phyloP scores from a whole-genome alignment of 495 filamentous ascomycete genomes.

The Glonium stellatum region DNA sequence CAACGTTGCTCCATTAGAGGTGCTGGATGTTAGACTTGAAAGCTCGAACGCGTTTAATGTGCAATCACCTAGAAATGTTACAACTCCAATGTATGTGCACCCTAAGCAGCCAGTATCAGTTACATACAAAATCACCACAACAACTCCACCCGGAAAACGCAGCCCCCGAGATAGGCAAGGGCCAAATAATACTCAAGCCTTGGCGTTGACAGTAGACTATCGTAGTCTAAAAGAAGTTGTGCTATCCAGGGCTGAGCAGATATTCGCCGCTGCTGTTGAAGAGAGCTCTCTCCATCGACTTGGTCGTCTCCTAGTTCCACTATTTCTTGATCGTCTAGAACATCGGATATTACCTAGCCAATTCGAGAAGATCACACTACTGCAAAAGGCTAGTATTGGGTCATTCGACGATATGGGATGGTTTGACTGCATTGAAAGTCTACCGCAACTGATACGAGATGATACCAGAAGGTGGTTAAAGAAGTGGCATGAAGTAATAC shows the following conservation, averaged over 20 bases:
- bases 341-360: constrained; percentile 20
- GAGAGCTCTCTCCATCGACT: constrained; percentile 42
- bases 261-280: constrained; percentile 41
- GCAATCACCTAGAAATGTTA: constrained; percentile 46
- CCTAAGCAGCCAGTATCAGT: constrained; percentile 73
- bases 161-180: not conserved
- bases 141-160: constrained; percentile 5
- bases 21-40: constrained; percentile 63
- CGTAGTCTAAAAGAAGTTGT: constrained; percentile 65
- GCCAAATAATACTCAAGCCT: constrained; percentile 34
- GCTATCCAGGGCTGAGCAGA: constrained; percentile 39
- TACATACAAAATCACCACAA: constrained; percentile 64
- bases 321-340: constrained; percentile 29
- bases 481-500: constrained; percentile 33
- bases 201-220: constrained; percentile 71
- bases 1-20: constrained; percentile 61
- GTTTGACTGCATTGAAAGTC: constrained; percentile 26
- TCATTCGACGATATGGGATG: constrained; percentile 33
- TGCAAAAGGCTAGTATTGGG: constrained; percentile 23
- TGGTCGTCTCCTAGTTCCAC: constrained; percentile 43
- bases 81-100: constrained; percentile 57
- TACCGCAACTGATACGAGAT: constrained; percentile 23
- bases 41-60: constrained; percentile 64
- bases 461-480: constrained; percentile 30
- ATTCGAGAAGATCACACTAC: constrained; percentile 27